Evolutionary conservation across 2,329 filamentous ascomycete species (phyloP), one percentile per base, ranked within the genome.

Genomic region (Aspergillus floridensis): DNA sequence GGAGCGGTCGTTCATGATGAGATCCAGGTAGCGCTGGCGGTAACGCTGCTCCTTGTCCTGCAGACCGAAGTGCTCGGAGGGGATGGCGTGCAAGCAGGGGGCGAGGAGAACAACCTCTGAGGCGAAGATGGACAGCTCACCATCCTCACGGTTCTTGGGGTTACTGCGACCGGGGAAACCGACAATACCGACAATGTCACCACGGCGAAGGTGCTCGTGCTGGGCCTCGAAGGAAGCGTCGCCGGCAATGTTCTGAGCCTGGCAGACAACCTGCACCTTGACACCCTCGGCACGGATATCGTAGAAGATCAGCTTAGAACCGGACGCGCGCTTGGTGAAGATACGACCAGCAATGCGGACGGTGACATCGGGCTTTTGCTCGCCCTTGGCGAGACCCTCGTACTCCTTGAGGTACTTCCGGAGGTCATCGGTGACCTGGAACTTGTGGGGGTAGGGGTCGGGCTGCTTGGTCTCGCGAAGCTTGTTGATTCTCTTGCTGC

Each of bases 11-110:
- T 99, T 97, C 89, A 98, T 96, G 78, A 99, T 95, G 68, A 99
- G 82, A 77, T 99, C 95, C 55, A 99, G 86, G 76, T 96, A 96
- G 61, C 93, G 86, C 81, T 96, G 91, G 69, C 96, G 90, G 84
- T 92, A 93, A 62, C 95, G 87, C 77, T 93, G 90, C 79, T 99
- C 95, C 73, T 92, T 86, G 75, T 98, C 93, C 83, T 96, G 93
- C 82, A 98, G 92, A 63, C 93, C 93, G 74, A 92, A 97, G 79
- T 93, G 89, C 77, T 95, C 92, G 62, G 74, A 75, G 26, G 95
- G 95, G 67, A 96, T 84, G 80, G 91, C 88, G 78, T 96, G 93
- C 72, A 99, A 79, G 77, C 93, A 98, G 8, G 95, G 95, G 0
- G 93, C 89, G 62, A 99, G 84, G 49, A 98, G 87, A 47, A 89